Evolutionary conservation across 2,329 filamentous ascomycete species (phyloP).

Genomic region (Botrytis pseudocinerea): DNA sequence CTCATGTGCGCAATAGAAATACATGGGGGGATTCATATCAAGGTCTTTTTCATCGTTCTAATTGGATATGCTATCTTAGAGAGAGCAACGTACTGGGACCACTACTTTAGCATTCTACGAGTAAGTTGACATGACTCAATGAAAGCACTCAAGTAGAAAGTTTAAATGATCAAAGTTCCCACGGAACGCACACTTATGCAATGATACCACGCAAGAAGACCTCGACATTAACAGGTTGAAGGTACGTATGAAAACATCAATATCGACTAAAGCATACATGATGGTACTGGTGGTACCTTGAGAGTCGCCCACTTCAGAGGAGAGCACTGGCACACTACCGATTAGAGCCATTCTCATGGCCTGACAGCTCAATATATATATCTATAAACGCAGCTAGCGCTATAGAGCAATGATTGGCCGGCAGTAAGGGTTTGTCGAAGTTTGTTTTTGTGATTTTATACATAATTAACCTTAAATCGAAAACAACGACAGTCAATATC

Average conservation of each 20-base stretch:
- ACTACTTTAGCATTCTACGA: too few relatives aligned
- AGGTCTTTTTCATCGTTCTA: too few relatives aligned
- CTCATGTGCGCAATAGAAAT: too few relatives aligned
- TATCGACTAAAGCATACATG: not conserved
- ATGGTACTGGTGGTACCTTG: not conserved
- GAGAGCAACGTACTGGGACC: too few relatives aligned
- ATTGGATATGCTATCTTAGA: too few relatives aligned
- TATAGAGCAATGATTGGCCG: not conserved
- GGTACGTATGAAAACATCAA: not conserved
- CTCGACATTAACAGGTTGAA: not conserved
- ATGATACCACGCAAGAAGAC: too few relatives aligned
- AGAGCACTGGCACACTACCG: not conserved
- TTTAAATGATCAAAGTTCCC: too few relatives aligned
- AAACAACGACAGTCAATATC: not conserved
- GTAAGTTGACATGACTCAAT: too few relatives aligned
- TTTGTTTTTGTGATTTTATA: not conserved
- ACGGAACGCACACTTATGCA: too few relatives aligned
- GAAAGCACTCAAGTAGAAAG: too few relatives aligned
- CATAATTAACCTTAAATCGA: not conserved
- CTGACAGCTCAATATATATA: not conserved
- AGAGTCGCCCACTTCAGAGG: not conserved
- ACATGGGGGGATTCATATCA: too few relatives aligned
- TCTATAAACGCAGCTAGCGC: not conserved
- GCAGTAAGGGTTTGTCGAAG: not conserved
- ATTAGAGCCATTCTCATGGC: not conserved